These are phyloP conservation scores for Fusarium sp. DNA, from an alignment of 2,329 filamentous ascomycete species.

Conservation along the genomic window DNA sequence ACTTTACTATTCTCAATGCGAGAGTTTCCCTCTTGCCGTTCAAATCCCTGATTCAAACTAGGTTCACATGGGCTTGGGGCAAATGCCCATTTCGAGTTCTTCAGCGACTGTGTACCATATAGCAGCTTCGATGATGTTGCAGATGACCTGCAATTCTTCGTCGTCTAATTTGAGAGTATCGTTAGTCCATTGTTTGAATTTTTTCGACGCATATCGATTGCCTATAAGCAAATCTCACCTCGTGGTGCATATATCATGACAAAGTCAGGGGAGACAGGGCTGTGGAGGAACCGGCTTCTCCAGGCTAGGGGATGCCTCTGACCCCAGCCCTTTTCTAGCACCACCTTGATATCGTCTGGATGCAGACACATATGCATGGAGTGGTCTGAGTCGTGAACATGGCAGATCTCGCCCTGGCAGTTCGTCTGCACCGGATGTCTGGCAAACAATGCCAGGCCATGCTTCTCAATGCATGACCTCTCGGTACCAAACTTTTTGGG, in stretches of 20 bases:
- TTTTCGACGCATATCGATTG: not conserved
- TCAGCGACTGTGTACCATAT: constrained; percentile 72
- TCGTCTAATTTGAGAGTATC: constrained; percentile 55
- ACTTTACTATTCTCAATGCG: not conserved
- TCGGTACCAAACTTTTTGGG: constrained; percentile 67
- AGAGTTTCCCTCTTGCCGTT: not conserved
- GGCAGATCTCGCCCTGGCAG: constrained; percentile 83
- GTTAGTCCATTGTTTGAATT: not conserved
- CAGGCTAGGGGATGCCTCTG: constrained; percentile 76
- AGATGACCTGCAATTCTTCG: constrained; percentile 74
- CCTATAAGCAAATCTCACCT: constrained; percentile 49
- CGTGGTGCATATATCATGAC: constrained; percentile 85
- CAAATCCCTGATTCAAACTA: not conserved
- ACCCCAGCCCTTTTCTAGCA: constrained; percentile 83
- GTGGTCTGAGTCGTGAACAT: constrained; percentile 81
- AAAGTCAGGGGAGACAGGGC: constrained; percentile 80
- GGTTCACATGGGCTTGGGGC: constrained; percentile 17
- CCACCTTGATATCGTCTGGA: constrained; percentile 77
- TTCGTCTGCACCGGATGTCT: constrained; percentile 73
- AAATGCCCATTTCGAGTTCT: constrained; percentile 52
- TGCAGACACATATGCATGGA: constrained; percentile 85
- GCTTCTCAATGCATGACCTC: constrained; percentile 83
- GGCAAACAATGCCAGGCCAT: constrained; percentile 81
- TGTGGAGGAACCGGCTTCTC: constrained; percentile 69
- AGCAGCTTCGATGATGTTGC: constrained; percentile 77